Evolutionary conservation across 306 rosid species (phyloP), one percentile per base, ranked within the genome.

Genomic region (Sphenostylis stenocarpa): DNA sequence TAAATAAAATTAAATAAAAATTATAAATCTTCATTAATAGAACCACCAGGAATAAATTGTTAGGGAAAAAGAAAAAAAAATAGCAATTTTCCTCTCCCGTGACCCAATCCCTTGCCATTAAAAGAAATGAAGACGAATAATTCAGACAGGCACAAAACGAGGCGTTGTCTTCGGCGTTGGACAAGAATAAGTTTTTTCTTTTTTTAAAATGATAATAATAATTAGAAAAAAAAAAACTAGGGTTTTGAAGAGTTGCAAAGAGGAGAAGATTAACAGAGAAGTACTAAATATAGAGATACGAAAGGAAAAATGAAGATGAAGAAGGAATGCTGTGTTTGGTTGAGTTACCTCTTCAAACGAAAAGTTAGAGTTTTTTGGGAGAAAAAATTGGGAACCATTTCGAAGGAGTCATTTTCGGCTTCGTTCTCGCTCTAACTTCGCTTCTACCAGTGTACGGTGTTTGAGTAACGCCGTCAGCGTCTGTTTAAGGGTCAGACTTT

Each of bases 191-290:
- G 5, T 28, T 11, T 57, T 16, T 11, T 1, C 21, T 17, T 16
- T 48, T n/a, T n/a, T n/a, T n/a, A n/a, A n/a, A n/a, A n/a, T n/a
- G n/a, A n/a, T n/a, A n/a, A n/a, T n/a, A n/a, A 31, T 13, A 36
- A 15, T 8, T 13, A 55, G 1, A 11, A 31, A 23, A 20, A 2
- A 2, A 47, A 17, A 69, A 17, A 0, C 5, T 73, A 79, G 84
- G 86, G 75, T 80, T 84, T 84, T 9, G 78, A 53, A 68, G 53
- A 47, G 67, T 51, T 61, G 19, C 13, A 44, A 48, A 56, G 70
- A 74, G n/a, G 4, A 49, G 17, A 58, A 36, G 12, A 48, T 16
- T 1, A 60, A 67, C 13, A 67, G 31, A 36, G 17, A 36, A 65
- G 29, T 36, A 12, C 60, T 73, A 72, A 67, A 78, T 58, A 17